Percentiles rank a stretch among this genome's conserved stretches.
These are phyloP conservation scores for Vaccinium vitisidaea DNA, from an alignment of 148 eudicot genomes.

Conservation along the genomic window DNA sequence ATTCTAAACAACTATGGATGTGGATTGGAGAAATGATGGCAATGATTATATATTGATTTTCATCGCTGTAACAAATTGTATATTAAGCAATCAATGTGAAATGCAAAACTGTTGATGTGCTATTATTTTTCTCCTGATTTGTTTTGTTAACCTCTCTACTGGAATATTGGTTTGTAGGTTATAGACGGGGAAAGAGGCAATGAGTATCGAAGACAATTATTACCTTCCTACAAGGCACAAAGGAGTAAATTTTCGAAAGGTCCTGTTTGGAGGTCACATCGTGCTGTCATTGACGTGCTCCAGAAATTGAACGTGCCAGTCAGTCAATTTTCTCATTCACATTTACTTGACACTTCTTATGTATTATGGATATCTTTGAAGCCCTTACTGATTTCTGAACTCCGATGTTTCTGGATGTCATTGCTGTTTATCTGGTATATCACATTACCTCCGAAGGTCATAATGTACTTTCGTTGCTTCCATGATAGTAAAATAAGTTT, in stretches of 20 bases:
- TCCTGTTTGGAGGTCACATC: conserved; percentile 53
- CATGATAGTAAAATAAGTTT: background rate
- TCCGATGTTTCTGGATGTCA: conserved; percentile 2
- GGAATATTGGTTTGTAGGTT: conserved; percentile 45
- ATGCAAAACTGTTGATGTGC: background rate
- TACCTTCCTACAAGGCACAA: conserved; percentile 89
- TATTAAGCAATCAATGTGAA: background rate
- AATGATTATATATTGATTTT: background rate
- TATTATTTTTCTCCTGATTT: background rate
- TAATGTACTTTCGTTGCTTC: background rate
- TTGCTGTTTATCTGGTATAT: conserved; percentile 8
- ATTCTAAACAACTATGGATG: background rate
- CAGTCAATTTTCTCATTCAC: conserved; percentile 18
- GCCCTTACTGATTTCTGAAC: background rate
- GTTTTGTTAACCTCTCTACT: background rate
- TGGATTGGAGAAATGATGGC: background rate
- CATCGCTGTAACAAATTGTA: too few relatives aligned
- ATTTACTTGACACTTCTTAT: background rate
- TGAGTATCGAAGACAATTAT: conserved; percentile 60
- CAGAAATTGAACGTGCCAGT: conserved; percentile 75
- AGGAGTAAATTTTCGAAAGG: conserved; percentile 48
- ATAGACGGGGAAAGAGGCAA: conserved; percentile 88
- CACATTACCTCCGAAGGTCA: background rate
- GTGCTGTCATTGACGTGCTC: conserved; percentile 49
- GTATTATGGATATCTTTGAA: background rate